Evolutionary conservation across 768 basidiomycete species (phyloP).

Genomic region (Leccinellum albellum): DNA sequence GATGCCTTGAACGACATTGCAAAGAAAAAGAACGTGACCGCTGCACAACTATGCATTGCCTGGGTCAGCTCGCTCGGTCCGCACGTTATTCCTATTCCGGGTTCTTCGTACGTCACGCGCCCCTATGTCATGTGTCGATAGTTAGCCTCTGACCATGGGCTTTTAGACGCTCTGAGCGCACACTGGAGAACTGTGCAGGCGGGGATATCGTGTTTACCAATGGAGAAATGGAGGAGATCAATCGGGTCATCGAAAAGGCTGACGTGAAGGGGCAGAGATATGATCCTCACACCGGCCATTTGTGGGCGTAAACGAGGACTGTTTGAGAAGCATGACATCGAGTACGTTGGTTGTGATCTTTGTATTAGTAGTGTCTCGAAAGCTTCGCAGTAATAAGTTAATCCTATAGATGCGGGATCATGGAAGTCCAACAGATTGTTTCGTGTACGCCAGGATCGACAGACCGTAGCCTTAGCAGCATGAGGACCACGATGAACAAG

Average conservation of each 20-base stretch:
- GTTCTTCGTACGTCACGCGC: not conserved
- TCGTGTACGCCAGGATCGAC: not conserved
- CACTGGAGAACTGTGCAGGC: slow-evolving; percentile 42
- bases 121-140: too few species aligned
- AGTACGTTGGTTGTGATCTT: not conserved
- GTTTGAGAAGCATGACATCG: not conserved
- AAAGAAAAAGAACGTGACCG: slow-evolving; percentile 32
- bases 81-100: not conserved
- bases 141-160: too few species aligned
- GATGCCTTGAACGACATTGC: not conserved
- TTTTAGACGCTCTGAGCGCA: slow-evolving; percentile 30
- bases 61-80: slow-evolving; percentile 38
- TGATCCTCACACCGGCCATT: slow-evolving; percentile 10
- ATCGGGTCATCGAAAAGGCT: slow-evolving; percentile 33
- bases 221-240: slow-evolving; percentile 39
- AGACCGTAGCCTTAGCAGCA: not conserved
- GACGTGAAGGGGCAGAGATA: slow-evolving; percentile 43
- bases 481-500: not conserved
- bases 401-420: not conserved
- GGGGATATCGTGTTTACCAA: slow-evolving; percentile 39
- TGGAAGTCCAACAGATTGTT: not conserved
- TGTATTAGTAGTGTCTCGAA: not conserved
- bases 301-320: slow-evolving; percentile 29
- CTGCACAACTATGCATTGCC: slow-evolving; percentile 40
- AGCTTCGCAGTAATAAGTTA: not conserved